These are phyloP conservation scores for Magnusiomyces magnusii DNA, from an alignment of 1,139 yeast genomes.

Conservation along the genomic window DNA sequence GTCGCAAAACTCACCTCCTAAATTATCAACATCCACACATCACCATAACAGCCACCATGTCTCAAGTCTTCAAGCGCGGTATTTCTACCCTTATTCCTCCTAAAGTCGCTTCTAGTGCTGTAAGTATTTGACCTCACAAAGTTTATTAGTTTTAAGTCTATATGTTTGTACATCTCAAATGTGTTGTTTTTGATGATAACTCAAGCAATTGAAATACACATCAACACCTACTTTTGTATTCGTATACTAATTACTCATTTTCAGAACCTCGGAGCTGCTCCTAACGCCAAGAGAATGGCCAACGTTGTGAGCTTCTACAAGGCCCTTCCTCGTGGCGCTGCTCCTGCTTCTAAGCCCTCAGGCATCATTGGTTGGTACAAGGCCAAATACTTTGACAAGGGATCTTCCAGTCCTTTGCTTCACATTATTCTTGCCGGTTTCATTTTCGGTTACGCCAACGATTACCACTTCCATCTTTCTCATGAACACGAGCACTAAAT, in stretches of 20 bases:
- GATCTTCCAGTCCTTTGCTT: slow-evolving; percentile 65
- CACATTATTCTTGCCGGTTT: slow-evolving; percentile 69
- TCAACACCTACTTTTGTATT: neutral
- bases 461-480: slow-evolving; percentile 83
- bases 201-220: neutral
- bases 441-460: slow-evolving; percentile 81
- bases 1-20: too few species aligned
- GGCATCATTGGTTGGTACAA: slow-evolving; percentile 63
- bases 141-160: too few species aligned
- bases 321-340: slow-evolving; percentile 82
- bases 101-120: slow-evolving; percentile 94
- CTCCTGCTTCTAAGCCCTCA: slow-evolving; percentile 58
- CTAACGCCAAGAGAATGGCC: slow-evolving; percentile 95
- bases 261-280: slow-evolving; percentile 87
- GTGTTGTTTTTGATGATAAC: too few species aligned
- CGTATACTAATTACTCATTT: neutral
- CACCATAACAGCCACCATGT: too few species aligned
- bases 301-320: slow-evolving; percentile 94
- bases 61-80: slow-evolving; percentile 84
- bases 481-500: slow-evolving; percentile 38
- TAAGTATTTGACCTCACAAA: slow-evolving; percentile 50
- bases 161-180: too few species aligned
- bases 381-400: slow-evolving; percentile 63
- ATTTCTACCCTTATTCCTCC: slow-evolving; percentile 97
- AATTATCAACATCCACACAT: too few species aligned